Conservation (phyloP, 2,329 filamentous ascomycete genomes). For the Chaetomium olivaceum region DNA sequence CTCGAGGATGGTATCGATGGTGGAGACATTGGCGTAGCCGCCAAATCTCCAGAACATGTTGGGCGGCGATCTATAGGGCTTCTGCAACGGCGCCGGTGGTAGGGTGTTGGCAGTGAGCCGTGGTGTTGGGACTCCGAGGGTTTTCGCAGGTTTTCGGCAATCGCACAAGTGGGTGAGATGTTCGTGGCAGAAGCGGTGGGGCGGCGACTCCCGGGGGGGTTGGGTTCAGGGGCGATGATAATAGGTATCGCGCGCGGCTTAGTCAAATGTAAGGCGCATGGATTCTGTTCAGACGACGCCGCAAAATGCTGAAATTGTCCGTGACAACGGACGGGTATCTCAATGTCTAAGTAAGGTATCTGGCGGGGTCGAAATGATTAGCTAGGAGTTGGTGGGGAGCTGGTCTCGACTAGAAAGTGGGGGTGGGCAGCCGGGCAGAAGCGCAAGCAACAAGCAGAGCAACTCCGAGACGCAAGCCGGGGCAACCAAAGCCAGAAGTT, state of each 20-base stretch:
- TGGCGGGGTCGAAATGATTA: slow-evolving; percentile 23
- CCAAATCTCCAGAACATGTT: slow-evolving; percentile 99
- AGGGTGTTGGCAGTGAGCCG: slow-evolving; percentile 8
- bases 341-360: slow-evolving; percentile 30
- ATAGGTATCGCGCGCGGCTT: not conserved
- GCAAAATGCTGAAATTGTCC: slow-evolving; percentile 22
- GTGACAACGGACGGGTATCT: slow-evolving; percentile 32
- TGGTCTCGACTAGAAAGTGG: slow-evolving; percentile 16
- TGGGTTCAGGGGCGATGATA: not conserved
- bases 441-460: not conserved
- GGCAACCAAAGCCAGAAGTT: not conserved
- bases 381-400: slow-evolving; percentile 13
- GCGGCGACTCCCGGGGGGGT: slow-evolving; percentile 5
- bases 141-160: not conserved
- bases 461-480: not conserved
- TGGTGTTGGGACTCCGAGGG: not conserved
- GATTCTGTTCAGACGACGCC: slow-evolving; percentile 16
- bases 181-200: not conserved
- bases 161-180: slow-evolving; percentile 21
- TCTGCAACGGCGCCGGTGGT: slow-evolving; percentile 36
- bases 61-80: slow-evolving; percentile 38
- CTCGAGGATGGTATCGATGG: slow-evolving; percentile 94
- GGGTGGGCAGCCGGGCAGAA: not conserved
- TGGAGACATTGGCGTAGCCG: slow-evolving; percentile 95
- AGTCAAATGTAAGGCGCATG: slow-evolving; percentile 7